These are phyloP conservation scores for Malassezia vespertilionis DNA, from an alignment of 1,284 basidiomycete species.

Conservation along the genomic window DNA sequence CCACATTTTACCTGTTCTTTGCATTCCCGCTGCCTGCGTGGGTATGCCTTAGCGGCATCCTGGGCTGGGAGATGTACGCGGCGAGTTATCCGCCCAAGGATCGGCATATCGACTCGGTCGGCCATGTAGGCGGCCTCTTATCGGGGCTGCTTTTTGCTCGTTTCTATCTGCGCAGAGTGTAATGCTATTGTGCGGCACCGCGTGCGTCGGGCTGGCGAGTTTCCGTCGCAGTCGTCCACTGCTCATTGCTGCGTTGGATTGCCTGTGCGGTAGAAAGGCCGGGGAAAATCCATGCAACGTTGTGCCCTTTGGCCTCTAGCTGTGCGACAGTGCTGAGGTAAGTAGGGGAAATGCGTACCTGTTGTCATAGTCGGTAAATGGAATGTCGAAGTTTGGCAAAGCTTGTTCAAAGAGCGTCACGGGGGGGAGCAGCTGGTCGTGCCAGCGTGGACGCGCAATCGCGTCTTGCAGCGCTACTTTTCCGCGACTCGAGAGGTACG, in stretches of 20 bases:
- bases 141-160: conserved; percentile 53
- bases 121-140: conserved; percentile 67
- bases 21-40: conserved; percentile 69
- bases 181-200: conserved; percentile 27
- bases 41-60: conserved; percentile 63
- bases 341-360: conserved; percentile 33
- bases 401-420: conserved; percentile 46
- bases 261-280: conserved; percentile 34
- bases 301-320: conserved; percentile 40
- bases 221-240: conserved; percentile 28
- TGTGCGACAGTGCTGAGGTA: neutral
- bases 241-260: conserved; percentile 23
- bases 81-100: conserved; percentile 49
- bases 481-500: conserved; percentile 30
- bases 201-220: conserved; percentile 31
- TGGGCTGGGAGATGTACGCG: conserved; percentile 60
- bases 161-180: conserved; percentile 2
- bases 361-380: conserved; percentile 46
- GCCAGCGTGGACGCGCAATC: conserved; percentile 48
- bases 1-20: conserved; percentile 65
- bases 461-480: conserved; percentile 29
- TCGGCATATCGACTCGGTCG: conserved; percentile 57
- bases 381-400: conserved; percentile 24
- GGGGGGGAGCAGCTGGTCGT: conserved; percentile 48
- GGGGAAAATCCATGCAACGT: conserved; percentile 31